phyloP scores from a whole-genome alignment of 2,329 filamentous ascomycete species.

The Penicillium oxalicum region DNA sequence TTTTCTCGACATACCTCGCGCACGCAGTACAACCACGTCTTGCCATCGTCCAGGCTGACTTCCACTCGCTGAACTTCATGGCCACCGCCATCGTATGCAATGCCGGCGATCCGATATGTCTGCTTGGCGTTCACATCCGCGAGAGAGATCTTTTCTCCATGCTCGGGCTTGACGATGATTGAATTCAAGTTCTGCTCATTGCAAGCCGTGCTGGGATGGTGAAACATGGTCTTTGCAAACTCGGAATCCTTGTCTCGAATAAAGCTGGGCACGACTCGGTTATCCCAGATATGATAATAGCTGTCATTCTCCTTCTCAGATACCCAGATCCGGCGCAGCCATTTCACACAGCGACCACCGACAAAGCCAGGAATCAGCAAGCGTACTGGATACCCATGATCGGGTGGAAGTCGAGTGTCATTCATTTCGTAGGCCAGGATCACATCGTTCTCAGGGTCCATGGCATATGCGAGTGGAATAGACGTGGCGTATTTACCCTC shows the following conservation, averaged over 20 bases:
- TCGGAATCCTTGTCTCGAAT: constrained; percentile 46
- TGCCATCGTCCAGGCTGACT: constrained; percentile 43
- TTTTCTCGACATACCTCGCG: constrained; percentile 24
- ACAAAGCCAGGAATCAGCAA: neutral
- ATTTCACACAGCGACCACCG: neutral
- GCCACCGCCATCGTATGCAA: constrained; percentile 48
- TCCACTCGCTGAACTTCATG: constrained; percentile 48
- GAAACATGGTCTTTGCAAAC: constrained; percentile 44
- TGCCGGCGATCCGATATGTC: constrained; percentile 43
- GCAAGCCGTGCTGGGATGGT: constrained; percentile 45
- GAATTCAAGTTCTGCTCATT: constrained; percentile 48
- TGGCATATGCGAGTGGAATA: neutral
- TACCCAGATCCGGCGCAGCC: constrained; percentile 24
- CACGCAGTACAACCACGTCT: constrained; percentile 47
- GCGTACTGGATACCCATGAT: neutral
- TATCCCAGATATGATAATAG: constrained; percentile 48
- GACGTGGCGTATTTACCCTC: neutral
- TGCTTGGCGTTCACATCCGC: constrained; percentile 33
- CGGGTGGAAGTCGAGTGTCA: neutral
- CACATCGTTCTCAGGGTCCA: neutral
- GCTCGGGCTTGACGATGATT: constrained; percentile 42
- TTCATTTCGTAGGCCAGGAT: constrained; percentile 1
- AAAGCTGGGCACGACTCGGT: constrained; percentile 45
- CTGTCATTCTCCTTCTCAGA: constrained; percentile 38
- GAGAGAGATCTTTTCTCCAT: constrained; percentile 42